phyloP scores from a whole-genome alignment of 805 yeast species.

The Lipomyces mesembrius region DNA sequence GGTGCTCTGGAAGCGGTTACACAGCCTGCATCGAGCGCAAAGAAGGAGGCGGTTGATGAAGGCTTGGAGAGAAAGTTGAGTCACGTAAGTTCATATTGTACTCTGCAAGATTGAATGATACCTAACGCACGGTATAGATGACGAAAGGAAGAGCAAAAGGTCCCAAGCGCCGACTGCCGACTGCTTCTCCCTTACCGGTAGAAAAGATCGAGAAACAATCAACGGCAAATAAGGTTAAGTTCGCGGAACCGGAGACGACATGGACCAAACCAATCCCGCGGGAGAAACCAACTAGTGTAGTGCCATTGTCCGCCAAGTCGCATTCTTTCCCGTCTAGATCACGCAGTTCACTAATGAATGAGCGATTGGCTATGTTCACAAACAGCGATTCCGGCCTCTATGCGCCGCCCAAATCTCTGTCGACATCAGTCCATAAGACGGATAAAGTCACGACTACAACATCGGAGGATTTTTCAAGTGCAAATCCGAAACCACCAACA shows the following conservation, averaged over 20 bases:
- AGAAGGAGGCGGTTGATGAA: neutral
- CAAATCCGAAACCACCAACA: conserved; percentile 3
- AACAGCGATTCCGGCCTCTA: neutral
- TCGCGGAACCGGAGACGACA: conserved; percentile 7
- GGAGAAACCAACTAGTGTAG: neutral
- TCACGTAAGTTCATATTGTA: conserved; percentile 10
- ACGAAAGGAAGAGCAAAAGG: conserved; percentile 27
- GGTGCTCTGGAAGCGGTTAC: neutral
- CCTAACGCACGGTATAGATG: conserved; percentile 11
- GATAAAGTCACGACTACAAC: neutral
- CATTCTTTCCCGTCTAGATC: conserved; percentile 1
- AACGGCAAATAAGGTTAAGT: neutral
- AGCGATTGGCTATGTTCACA: conserved; percentile 16
- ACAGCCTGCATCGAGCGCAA: neutral
- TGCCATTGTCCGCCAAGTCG: neutral
- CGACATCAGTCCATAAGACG: neutral
- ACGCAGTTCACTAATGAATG: conserved; percentile 9
- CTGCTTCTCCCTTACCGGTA: neutral
- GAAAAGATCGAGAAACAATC: neutral
- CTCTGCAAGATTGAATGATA: neutral
- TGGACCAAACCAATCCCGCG: neutral
- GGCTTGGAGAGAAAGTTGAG: conserved; percentile 7
- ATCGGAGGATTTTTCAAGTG: neutral
- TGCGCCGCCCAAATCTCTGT: neutral
- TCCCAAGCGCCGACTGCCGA: conserved; percentile 19